phyloP scores from a whole-genome alignment of 306 rosid species.

The Cyclanthera cordifolia region DNA sequence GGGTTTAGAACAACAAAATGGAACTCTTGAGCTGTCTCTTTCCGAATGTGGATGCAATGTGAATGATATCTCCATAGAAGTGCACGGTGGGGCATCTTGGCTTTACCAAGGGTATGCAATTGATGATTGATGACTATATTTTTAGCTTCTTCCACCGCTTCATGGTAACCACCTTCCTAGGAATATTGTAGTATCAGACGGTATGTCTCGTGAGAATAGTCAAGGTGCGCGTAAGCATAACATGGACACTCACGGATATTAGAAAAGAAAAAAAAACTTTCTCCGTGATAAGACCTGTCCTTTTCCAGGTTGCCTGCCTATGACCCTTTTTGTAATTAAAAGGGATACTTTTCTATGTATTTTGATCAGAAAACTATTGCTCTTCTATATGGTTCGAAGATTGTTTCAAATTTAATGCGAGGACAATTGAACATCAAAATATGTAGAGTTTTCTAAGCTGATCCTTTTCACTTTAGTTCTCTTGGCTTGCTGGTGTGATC shows the following conservation, averaged over 20 bases:
- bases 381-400: neutral
- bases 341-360: no score
- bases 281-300: neutral
- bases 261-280: no score
- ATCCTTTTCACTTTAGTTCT: neutral
- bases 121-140: conserved; percentile 1
- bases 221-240: no score
- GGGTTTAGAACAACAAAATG: conserved; percentile 49
- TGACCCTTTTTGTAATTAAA: no score
- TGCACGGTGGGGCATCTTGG: conserved; percentile 87
- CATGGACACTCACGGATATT: no score
- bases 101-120: conserved; percentile 69
- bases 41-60: conserved; percentile 59
- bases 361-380: neutral
- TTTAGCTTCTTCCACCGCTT: neutral
- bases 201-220: no score
- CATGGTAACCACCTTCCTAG: no score
- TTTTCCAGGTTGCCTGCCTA: neutral
- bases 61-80: conserved; percentile 39
- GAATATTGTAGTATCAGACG: no score
- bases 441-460: neutral
- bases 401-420: neutral
- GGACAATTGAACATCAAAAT: neutral
- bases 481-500: neutral
- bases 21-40: conserved; percentile 45